phyloP scores from a whole-genome alignment of 2,329 filamentous ascomycete genomes.

The Phoma sp. region DNA sequence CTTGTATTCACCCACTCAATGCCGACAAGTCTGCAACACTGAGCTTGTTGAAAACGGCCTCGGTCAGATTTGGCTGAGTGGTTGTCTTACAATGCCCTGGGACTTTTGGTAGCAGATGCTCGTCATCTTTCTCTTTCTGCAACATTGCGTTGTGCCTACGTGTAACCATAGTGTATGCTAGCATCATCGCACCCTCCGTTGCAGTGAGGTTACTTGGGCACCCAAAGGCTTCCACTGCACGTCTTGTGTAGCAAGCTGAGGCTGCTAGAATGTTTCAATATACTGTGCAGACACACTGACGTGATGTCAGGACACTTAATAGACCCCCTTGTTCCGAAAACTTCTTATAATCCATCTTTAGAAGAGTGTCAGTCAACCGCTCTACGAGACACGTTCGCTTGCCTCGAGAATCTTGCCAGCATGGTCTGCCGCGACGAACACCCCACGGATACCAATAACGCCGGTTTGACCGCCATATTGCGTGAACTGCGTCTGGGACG shows the following conservation, averaged over 20 bases:
- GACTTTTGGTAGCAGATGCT: too few species aligned
- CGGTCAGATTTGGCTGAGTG: too few species aligned
- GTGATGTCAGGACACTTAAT: neutral
- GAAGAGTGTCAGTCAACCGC: neutral
- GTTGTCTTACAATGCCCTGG: too few species aligned
- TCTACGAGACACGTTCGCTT: neutral
- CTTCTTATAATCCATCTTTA: neutral
- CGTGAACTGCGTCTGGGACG: neutral
- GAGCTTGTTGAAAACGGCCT: too few species aligned
- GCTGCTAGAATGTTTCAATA: neutral
- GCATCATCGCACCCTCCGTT: too few species aligned
- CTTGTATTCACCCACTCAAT: too few species aligned
- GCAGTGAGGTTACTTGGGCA: neutral
- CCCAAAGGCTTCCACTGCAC: neutral
- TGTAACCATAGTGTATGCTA: neutral
- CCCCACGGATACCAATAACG: neutral
- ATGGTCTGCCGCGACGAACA: neutral
- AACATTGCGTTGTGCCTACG: neutral
- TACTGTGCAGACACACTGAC: neutral
- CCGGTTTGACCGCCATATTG: neutral
- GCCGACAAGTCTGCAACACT: too few species aligned
- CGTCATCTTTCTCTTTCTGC: too few species aligned
- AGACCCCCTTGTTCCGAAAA: fast-evolving
- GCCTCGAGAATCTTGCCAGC: neutral
- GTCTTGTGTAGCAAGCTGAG: neutral